phyloP scores from a whole-genome alignment of 345 rosid species.

The Brassica rapa region DNA sequence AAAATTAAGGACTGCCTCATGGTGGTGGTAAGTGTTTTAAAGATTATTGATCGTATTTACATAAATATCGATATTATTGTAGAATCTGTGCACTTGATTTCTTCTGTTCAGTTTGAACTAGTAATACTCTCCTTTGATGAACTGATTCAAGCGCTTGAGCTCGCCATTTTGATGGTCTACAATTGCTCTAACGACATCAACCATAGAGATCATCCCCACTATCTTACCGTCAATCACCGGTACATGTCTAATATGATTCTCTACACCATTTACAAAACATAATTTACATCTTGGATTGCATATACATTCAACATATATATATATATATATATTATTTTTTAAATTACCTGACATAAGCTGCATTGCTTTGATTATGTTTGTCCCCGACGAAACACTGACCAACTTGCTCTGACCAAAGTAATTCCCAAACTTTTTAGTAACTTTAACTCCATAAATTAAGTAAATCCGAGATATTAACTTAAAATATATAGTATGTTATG shows the following conservation, averaged over 20 bases:
- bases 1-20: no score
- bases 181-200: constrained; percentile 72
- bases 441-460: background rate
- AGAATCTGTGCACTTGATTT: background rate
- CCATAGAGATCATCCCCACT: constrained; percentile 80
- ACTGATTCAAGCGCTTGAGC: constrained; percentile 72
- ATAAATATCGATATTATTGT: background rate
- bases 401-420: constrained; percentile 53
- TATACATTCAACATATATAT: background rate
- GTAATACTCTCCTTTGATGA: constrained; percentile 77
- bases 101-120: constrained; percentile 1
- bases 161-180: constrained; percentile 88
- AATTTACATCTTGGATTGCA: background rate
- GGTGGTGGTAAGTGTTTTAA: no score
- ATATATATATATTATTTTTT: no score
- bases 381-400: constrained; percentile 69
- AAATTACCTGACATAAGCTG: constrained; percentile 85
- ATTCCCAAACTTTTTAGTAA: background rate
- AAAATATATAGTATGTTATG: background rate
- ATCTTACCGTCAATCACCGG: constrained; percentile 85
- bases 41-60: background rate
- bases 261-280: constrained; percentile 45
- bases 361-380: constrained; percentile 75
- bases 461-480: background rate
- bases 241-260: constrained; percentile 67